phyloP scores from a whole-genome alignment of 495 filamentous ascomycete species.

The Lophium mytilinum region DNA sequence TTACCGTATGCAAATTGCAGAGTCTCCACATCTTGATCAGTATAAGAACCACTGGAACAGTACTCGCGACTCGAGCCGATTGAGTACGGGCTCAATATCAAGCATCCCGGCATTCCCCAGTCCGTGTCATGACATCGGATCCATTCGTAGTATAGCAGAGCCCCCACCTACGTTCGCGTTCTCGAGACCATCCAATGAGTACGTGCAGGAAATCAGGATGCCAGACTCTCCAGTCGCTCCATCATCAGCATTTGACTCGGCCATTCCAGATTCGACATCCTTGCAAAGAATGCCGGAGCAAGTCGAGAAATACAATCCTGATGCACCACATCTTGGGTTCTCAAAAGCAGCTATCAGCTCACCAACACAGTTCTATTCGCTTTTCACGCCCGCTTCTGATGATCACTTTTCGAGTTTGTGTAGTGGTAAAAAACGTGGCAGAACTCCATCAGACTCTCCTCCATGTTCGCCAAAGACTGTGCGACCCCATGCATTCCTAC shows the following conservation, averaged over 20 bases:
- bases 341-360: constrained; percentile 1
- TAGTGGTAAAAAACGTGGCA: constrained; percentile 6
- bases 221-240: neutral
- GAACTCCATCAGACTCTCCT: constrained; percentile 21
- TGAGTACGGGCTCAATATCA: constrained; percentile 15
- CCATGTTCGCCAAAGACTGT: constrained; percentile 28
- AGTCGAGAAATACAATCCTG: constrained; percentile 7
- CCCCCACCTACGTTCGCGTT: constrained; percentile 22
- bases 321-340: constrained; percentile 1
- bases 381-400: constrained; percentile 12
- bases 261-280: neutral
- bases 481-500: constrained; percentile 6
- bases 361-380: constrained; percentile 7
- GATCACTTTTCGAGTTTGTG: neutral
- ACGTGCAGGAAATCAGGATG: neutral
- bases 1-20: neutral
- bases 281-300: neutral
- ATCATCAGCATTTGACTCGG: constrained; percentile 7
- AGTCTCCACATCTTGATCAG: neutral
- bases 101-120: constrained; percentile 28
- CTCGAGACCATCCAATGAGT: constrained; percentile 22
- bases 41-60: neutral
- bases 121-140: constrained; percentile 17
- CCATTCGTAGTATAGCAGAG: constrained; percentile 4
- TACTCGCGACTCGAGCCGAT: neutral